phyloP scores from a whole-genome alignment of 192 early-diverging fungal species.

The Backusella macrospora region DNA sequence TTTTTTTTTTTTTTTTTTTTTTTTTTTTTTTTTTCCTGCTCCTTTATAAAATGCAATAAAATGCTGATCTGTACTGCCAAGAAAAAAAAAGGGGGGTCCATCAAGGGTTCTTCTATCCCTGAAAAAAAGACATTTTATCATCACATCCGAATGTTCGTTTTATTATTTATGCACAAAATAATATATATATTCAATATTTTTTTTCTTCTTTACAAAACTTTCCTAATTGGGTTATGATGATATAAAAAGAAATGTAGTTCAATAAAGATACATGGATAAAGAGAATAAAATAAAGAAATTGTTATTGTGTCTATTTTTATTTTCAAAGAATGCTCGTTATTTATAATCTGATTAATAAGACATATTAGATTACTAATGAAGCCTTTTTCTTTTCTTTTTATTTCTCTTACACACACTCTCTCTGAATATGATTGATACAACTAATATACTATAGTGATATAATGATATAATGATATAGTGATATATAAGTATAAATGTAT shows the following conservation, averaged over 20 bases:
- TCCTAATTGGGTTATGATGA: not conserved
- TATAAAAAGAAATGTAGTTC: not conserved
- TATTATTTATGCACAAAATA: not conserved
- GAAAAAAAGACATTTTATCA: too few species aligned
- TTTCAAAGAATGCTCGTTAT: not conserved
- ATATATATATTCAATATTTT: too few species aligned
- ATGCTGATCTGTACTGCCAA: conserved; percentile 11
- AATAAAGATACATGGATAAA: not conserved
- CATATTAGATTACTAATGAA: too few species aligned
- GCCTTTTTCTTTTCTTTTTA: too few species aligned
- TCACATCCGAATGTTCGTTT: not conserved
- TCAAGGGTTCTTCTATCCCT: not conserved
- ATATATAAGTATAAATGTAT: not conserved
- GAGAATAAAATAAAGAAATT: not conserved
- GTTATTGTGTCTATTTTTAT: too few species aligned
- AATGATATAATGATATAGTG: too few species aligned
- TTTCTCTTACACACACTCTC: too few species aligned
- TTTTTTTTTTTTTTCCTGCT: too few species aligned
- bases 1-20: too few species aligned
- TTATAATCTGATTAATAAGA: not conserved
- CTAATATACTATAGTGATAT: too few species aligned
- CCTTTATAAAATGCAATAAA: too few species aligned
- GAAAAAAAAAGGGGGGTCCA: not conserved
- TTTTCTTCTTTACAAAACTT: not conserved
- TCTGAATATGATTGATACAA: too few species aligned